A percentile compares a stretch with the other conserved stretches of the same genome.
These are phyloP conservation scores for Trematosphaeria pertusa DNA, from an alignment of 2,329 filamentous ascomycete genomes.

Conservation along the genomic window DNA sequence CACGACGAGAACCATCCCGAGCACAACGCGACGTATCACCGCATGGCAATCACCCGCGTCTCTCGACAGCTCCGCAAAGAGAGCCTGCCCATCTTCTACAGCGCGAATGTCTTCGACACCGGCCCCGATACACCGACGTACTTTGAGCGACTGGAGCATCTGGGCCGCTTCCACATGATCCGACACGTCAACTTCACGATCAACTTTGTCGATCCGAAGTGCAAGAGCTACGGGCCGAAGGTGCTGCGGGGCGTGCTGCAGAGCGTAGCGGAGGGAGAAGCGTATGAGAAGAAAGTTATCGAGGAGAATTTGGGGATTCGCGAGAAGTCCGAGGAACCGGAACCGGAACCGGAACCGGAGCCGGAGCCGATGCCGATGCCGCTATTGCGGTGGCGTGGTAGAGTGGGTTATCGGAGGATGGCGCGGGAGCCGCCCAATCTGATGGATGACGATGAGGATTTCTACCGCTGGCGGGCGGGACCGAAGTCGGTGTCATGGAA, in stretches of 20 bases:
- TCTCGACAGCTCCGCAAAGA: conserved; percentile 25
- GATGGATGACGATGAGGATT: too few relatives aligned
- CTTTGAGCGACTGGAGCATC: conserved; percentile 22
- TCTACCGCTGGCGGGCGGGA: too few relatives aligned
- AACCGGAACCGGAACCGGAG: neutral
- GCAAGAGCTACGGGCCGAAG: conserved; percentile 3
- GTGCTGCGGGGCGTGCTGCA: conserved; percentile 16
- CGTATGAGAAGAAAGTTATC: conserved; percentile 7
- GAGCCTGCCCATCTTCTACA: conserved; percentile 28
- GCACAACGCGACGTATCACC: conserved; percentile 12
- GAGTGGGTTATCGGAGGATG: too few relatives aligned
- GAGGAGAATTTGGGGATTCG: neutral
- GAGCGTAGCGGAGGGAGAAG: conserved; percentile 16
- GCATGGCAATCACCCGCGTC: conserved; percentile 17
- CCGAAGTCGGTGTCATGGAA: too few relatives aligned
- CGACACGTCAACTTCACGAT: conserved; percentile 23
- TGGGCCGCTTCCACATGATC: conserved; percentile 28
- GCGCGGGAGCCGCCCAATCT: too few relatives aligned
- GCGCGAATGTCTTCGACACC: conserved; percentile 24
- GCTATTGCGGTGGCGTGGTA: too few relatives aligned
- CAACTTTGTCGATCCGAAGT: conserved; percentile 1
- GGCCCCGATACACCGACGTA: conserved; percentile 24
- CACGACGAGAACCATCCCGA: conserved; percentile 20
- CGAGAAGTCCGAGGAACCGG: too few relatives aligned
- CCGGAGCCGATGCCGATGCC: neutral